Conservation (phyloP, 371 early-diverging fungal genomes). For the Mucor saturninus region DNA sequence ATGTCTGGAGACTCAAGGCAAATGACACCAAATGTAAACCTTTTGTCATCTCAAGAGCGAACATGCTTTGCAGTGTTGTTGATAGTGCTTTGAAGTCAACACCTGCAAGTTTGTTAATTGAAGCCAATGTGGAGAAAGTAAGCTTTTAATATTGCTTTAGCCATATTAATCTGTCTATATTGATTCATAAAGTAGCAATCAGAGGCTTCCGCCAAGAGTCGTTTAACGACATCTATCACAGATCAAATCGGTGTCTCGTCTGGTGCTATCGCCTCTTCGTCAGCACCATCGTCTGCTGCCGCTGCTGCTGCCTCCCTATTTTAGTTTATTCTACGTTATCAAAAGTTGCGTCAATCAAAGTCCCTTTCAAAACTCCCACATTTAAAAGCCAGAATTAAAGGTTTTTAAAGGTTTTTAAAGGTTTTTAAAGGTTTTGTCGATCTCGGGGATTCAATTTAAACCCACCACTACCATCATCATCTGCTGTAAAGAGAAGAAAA, state of each 20-base stretch:
- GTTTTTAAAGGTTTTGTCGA: no score
- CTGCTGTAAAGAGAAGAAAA: conserved; percentile 12
- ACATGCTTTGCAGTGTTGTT: conserved; percentile 4
- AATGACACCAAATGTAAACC: conserved; percentile 14
- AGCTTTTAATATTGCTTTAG: conserved; percentile 16
- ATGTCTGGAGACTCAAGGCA: conserved; percentile 5
- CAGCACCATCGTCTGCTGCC: conserved; percentile 9
- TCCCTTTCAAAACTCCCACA: no score
- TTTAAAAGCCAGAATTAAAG: no score
- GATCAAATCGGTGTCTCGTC: conserved; percentile 15
- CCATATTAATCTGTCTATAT: conserved; percentile 13
- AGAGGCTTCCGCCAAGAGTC: conserved; percentile 13
- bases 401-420: no score
- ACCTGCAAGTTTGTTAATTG: conserved; percentile 15
- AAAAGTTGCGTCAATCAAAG: no score
- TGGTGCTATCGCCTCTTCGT: conserved; percentile 13
- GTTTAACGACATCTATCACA: conserved; percentile 13
- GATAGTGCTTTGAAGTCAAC: conserved; percentile 9
- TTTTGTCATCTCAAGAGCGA: conserved; percentile 5
- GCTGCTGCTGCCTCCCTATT: conserved; percentile 3
- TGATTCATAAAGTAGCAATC: conserved; percentile 16
- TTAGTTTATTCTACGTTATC: no score
- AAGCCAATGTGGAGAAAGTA: conserved; percentile 11
- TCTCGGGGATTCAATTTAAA: no score
- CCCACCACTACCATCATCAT: conserved; percentile 3